A percentile compares a stretch with the other conserved stretches of the same genome.
phyloP scores from a whole-genome alignment of 306 rosid genomes.

The Gynostemma pentaphyllum region DNA sequence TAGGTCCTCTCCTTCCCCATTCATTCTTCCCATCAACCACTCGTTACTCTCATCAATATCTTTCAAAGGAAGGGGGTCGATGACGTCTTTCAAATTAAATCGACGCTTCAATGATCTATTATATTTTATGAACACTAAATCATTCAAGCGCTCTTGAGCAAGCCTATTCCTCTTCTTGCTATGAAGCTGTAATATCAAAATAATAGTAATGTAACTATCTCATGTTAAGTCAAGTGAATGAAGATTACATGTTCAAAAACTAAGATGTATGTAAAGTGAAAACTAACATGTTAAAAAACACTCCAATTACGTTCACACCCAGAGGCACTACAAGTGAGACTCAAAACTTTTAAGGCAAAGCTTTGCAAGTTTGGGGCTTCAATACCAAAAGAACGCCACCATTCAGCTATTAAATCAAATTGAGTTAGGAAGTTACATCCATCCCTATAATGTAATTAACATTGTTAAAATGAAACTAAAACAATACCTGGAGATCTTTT shows the following conservation, averaged over 20 bases:
- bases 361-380: background rate
- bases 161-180: background rate
- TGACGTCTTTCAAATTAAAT: too few species aligned
- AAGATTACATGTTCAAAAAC: background rate
- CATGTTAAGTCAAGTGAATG: background rate
- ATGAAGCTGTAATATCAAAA: background rate
- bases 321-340: background rate
- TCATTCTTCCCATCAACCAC: too few species aligned
- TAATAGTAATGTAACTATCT: background rate
- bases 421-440: background rate
- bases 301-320: conserved; percentile 5
- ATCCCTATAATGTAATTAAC: background rate
- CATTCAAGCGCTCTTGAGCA: background rate
- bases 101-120: too few species aligned
- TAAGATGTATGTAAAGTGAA: background rate
- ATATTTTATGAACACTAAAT: too few species aligned
- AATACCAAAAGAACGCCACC: background rate
- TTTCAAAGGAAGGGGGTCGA: too few species aligned
- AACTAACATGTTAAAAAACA: background rate
- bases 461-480: background rate
- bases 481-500: background rate
- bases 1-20: too few species aligned
- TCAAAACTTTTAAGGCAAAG: background rate
- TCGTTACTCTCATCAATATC: too few species aligned
- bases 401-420: background rate